Evolutionary conservation across 306 rosid genomes (phyloP).

Genomic region (Heteromeles arbutifolia): DNA sequence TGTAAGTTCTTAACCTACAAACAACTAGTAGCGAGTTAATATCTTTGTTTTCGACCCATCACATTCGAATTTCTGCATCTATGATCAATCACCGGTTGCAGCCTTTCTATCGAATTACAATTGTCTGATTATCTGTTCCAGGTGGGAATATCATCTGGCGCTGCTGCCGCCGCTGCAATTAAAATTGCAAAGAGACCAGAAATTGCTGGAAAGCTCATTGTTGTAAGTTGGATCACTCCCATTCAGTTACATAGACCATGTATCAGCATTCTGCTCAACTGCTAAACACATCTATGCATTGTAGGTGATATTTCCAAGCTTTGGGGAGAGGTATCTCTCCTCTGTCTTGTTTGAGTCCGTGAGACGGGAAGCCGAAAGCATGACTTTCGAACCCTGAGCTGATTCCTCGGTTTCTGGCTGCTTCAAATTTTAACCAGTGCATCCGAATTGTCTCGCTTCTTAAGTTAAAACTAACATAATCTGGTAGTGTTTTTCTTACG

Average conservation of each 20-base stretch:
- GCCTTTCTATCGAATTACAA: background rate
- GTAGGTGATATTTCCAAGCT: constrained; percentile 80
- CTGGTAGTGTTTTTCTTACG: no score
- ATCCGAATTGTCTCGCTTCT: no score
- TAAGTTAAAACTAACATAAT: no score
- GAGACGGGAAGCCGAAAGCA: constrained; percentile 58
- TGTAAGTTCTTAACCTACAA: constrained; percentile 43
- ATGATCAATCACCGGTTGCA: background rate
- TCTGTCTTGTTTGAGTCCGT: constrained; percentile 65
- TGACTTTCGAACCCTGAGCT: constrained; percentile 56
- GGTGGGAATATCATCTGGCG: constrained; percentile 81
- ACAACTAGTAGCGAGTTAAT: background rate
- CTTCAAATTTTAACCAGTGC: background rate
- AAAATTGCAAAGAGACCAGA: constrained; percentile 61
- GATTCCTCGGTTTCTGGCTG: background rate
- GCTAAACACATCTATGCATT: background rate
- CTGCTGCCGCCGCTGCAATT: constrained; percentile 67
- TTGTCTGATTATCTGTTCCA: constrained; percentile 18
- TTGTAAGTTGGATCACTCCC: constrained; percentile 45
- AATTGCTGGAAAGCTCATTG: constrained; percentile 66
- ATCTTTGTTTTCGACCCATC: background rate
- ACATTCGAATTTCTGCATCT: background rate
- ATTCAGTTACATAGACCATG: background rate
- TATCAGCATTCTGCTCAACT: background rate
- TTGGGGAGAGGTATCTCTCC: constrained; percentile 78